Conservation (phyloP, 2,329 filamentous ascomycete genomes). For the Scedosporium minutisporum region DNA sequence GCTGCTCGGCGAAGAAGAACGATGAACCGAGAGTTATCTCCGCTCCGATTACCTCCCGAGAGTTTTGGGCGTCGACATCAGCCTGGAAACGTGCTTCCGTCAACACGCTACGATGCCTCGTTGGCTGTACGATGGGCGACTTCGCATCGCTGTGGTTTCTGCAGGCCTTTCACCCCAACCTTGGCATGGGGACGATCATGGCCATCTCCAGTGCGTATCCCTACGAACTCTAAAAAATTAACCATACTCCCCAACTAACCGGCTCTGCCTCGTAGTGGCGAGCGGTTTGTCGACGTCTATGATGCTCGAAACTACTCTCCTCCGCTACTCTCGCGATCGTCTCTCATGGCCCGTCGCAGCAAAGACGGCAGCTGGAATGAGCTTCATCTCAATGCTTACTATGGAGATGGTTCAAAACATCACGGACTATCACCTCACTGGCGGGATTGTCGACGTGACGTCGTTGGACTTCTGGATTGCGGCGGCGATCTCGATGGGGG, state of each 20-base stretch:
- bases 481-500: slow-evolving; percentile 31
- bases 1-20: neutral
- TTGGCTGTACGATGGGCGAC: slow-evolving; percentile 46
- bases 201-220: slow-evolving; percentile 34
- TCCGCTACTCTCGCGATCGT: slow-evolving; percentile 35
- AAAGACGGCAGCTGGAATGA: slow-evolving; percentile 48
- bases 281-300: slow-evolving; percentile 42
- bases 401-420: slow-evolving; percentile 47
- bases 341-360: slow-evolving; percentile 35
- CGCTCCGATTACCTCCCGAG: slow-evolving; percentile 1
- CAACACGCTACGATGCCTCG: slow-evolving; percentile 45
- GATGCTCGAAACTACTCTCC: slow-evolving; percentile 40
- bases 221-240: neutral
- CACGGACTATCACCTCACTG: slow-evolving; percentile 46
- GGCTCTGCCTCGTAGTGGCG: slow-evolving; percentile 28
- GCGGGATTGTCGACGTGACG: slow-evolving; percentile 35
- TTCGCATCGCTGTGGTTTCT: slow-evolving; percentile 47
- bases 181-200: slow-evolving; percentile 41
- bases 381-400: slow-evolving; percentile 47
- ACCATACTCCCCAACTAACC: neutral
- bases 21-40: neutral
- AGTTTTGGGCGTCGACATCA: slow-evolving; percentile 22
- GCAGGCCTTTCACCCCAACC: slow-evolving; percentile 34
- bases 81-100: slow-evolving; percentile 40
- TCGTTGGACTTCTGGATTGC: slow-evolving; percentile 42